Base-by-base conservation (phyloP, 2,329 filamentous ascomycete species). In the Cladophialophora carrionii region DNA sequence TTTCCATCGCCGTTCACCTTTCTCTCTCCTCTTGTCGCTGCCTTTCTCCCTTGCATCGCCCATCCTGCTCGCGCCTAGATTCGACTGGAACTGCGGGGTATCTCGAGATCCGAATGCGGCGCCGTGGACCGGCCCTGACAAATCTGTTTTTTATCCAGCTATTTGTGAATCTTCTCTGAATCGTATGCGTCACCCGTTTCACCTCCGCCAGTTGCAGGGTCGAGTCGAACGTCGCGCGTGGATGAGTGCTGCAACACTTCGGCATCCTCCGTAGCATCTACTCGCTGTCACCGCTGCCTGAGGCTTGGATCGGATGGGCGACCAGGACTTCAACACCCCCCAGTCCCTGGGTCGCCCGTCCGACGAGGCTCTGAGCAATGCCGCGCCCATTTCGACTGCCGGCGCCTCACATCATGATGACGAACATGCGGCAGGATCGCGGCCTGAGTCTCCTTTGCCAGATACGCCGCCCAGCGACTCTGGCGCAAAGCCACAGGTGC, bases 401-500 rank as follows among this genome's bases (percentile, higher is more conserved):
- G 59, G 31, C 43, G 34, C 43, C 55, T 62, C 62, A 43, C 31
- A 31, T 31, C 55, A 29, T 6, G 63, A 63, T 51, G 64, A 64
- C 20, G 56, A 41, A 10, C 52, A 57, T 34, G 56, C 55, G 5
- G 31, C 64, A 4, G 67, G 63, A 2, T 65, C 63, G 29, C 67
- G 61, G 26, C 67, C 67, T 17, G 64, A 58, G 14, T 68, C 67
- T 31, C 67, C 67, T 48, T 41, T 37, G 29, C 57, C 58, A 31
- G 67, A 69, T 24, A 62, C 59, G 14, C 58, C 66, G 9, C 54
- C 51, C 4, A 66, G 65, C 51, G 67, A 69, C 17, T 62, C 62
- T 6, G 54, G 61, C 46, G 48, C 69, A 53, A 76, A 75, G 64
- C 71, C 75, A 48, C 67, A 75, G 48, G 74, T 76, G 60, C 89